Evolutionary conservation across 2,329 filamentous ascomycete genomes (phyloP).

Genomic region (Exophiala bonariae): DNA sequence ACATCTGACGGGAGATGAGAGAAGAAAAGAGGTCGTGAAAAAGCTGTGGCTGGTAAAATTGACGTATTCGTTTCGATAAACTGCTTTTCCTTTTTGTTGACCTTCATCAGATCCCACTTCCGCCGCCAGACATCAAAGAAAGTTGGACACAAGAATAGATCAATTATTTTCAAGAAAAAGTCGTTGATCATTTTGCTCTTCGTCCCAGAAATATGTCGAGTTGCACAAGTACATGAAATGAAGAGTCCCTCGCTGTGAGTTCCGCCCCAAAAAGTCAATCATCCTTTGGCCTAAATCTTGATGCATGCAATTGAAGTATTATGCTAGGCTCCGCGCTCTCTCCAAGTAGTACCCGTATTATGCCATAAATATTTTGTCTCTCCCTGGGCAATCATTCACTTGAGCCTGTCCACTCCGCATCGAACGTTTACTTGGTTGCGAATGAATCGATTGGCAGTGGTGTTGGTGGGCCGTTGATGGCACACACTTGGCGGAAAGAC

Average conservation of each 20-base stretch:
- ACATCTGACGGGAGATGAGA: too few species aligned
- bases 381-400: not conserved
- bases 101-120: not conserved
- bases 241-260: too few species aligned
- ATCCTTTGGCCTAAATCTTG: too few species aligned
- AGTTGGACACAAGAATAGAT: not conserved
- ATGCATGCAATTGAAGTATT: not conserved
- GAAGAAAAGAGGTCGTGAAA: too few species aligned
- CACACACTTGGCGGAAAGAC: slow-evolving; percentile 22
- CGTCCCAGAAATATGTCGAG: not conserved
- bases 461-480: slow-evolving; percentile 10
- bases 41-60: too few species aligned
- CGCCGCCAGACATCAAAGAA: not conserved
- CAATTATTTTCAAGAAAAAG: not conserved
- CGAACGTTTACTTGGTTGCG: slow-evolving; percentile 1
- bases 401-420: not conserved
- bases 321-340: not conserved
- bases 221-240: slow-evolving; percentile 1
- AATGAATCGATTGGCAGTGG: slow-evolving; percentile 3
- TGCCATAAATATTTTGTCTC: not conserved
- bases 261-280: too few species aligned
- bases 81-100: too few species aligned
- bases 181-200: slow-evolving; percentile 11
- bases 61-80: too few species aligned
- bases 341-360: not conserved